phyloP scores from a whole-genome alignment of 495 filamentous ascomycete species.

The Penicillium manginii region DNA sequence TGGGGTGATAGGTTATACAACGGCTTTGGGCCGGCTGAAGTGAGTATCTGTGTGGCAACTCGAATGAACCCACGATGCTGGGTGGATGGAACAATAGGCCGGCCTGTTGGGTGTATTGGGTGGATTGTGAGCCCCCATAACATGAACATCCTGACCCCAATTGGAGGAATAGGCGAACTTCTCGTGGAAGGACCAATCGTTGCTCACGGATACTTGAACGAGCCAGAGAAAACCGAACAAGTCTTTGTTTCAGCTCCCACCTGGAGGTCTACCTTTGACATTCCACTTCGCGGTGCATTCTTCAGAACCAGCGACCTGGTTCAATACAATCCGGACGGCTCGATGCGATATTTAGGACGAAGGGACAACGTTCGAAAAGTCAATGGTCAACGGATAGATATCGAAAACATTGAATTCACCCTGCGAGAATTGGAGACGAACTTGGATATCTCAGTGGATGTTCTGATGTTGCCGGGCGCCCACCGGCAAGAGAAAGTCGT shows the following conservation, averaged over 20 bases:
- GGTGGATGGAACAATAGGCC: background rate
- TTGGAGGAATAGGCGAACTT: slow-evolving; percentile 48
- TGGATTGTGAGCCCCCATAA: slow-evolving; percentile 50
- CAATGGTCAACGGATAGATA: background rate
- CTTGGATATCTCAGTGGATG: background rate
- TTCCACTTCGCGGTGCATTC: background rate
- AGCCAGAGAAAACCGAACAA: slow-evolving; percentile 34
- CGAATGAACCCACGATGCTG: no score
- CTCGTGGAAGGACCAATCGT: slow-evolving; percentile 47
- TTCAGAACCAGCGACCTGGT: slow-evolving; percentile 56
- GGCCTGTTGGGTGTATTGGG: slow-evolving; percentile 23
- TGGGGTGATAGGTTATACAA: background rate
- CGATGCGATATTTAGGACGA: slow-evolving; percentile 25
- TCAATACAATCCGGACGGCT: slow-evolving; percentile 42
- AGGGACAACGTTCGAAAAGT: background rate
- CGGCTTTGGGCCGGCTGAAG: background rate
- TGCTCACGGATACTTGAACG: slow-evolving; percentile 47
- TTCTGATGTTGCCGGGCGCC: background rate
- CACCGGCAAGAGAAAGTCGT: background rate
- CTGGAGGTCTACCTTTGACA: slow-evolving; percentile 10
- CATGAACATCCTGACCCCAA: slow-evolving; percentile 31
- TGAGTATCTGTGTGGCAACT: background rate
- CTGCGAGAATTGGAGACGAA: background rate
- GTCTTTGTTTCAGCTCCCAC: slow-evolving; percentile 30
- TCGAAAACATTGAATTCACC: background rate